Conservation (phyloP, 352 stramenopile genomes). For the Phytophthora brassicae region DNA sequence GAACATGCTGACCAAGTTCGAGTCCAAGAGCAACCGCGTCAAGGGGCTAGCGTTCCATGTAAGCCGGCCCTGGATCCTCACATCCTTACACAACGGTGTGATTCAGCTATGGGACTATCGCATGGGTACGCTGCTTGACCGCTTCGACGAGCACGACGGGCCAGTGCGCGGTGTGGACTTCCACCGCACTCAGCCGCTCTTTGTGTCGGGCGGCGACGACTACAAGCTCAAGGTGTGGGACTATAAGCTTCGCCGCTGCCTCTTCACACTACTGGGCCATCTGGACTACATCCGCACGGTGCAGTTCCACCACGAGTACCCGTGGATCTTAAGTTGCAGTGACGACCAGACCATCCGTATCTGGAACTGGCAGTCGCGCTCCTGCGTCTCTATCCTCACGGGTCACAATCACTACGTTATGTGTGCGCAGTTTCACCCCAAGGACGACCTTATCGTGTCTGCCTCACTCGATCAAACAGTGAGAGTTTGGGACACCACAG, state of each 20-base stretch:
- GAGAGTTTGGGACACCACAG: conserved; percentile 99
- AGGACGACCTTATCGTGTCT: conserved; percentile 99
- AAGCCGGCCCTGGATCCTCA: conserved; percentile 98
- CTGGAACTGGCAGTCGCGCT: conserved; percentile 99
- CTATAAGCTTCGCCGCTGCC: conserved; percentile 98
- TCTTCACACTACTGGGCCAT: conserved; percentile 99
- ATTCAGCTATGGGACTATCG: conserved; percentile 99
- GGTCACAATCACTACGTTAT: conserved; percentile 99
- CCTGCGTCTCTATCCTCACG: conserved; percentile 98
- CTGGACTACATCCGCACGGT: conserved; percentile 99
- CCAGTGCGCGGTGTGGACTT: conserved; percentile 99
- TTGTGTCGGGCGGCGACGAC: conserved; percentile 99
- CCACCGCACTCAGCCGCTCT: conserved; percentile 96
- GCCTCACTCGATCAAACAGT: conserved; percentile 99
- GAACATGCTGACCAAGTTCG: conserved; percentile 98
- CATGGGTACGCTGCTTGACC: conserved; percentile 98
- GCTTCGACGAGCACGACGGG: conserved; percentile 99
- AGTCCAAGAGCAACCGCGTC: conserved; percentile 99
- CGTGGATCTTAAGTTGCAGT: conserved; percentile 97
- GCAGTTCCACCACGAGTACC: conserved; percentile 99
- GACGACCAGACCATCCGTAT: conserved; percentile 99
- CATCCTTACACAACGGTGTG: conserved; percentile 98
- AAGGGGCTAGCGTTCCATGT: conserved; percentile 99
- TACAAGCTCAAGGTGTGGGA: conserved; percentile 99
- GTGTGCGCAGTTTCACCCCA: conserved; percentile 99